A percentile compares a stretch with the other conserved stretches of the same genome.
Conservation (phyloP, 768 basidiomycete species). For the Exidia glandulosa region DNA sequence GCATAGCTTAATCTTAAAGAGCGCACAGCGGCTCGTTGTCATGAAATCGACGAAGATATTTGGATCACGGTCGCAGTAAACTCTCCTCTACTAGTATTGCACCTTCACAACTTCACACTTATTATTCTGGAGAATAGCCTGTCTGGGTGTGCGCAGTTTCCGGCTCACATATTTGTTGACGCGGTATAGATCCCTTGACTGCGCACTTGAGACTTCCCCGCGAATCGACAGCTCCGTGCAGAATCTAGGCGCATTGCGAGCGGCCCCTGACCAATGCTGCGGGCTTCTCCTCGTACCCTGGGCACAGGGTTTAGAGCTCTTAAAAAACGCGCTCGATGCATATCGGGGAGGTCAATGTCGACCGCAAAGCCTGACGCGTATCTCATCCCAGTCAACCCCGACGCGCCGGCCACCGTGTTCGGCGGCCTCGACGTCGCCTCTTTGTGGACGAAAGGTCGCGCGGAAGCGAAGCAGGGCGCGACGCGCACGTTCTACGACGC, state of each 20-base stretch:
- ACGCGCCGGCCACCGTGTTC: slow-evolving; percentile 19
- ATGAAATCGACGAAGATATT: no score
- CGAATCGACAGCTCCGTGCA: no score
- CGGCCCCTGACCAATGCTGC: no score
- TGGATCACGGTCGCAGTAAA: no score
- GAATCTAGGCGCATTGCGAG: no score
- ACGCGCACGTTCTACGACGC: slow-evolving; percentile 54
- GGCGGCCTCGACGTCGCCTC: slow-evolving; percentile 33
- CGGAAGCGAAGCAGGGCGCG: slow-evolving; percentile 42
- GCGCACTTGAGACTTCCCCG: background rate
- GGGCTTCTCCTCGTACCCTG: background rate
- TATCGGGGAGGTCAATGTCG: background rate
- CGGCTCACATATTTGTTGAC: background rate
- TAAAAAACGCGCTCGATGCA: background rate
- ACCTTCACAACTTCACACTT: no score
- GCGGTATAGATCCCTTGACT: background rate
- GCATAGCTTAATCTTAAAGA: background rate
- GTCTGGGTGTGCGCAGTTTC: no score
- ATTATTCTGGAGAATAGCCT: no score
- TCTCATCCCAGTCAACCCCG: slow-evolving; percentile 48
- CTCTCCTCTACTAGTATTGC: no score
- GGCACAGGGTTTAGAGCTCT: background rate
- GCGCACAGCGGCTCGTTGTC: background rate
- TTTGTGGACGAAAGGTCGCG: slow-evolving; percentile 44
- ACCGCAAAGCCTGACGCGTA: slow-evolving; percentile 26